Base-by-base conservation (phyloP, 2,329 filamentous ascomycete genomes). In the Didymella keratinophila region DNA sequence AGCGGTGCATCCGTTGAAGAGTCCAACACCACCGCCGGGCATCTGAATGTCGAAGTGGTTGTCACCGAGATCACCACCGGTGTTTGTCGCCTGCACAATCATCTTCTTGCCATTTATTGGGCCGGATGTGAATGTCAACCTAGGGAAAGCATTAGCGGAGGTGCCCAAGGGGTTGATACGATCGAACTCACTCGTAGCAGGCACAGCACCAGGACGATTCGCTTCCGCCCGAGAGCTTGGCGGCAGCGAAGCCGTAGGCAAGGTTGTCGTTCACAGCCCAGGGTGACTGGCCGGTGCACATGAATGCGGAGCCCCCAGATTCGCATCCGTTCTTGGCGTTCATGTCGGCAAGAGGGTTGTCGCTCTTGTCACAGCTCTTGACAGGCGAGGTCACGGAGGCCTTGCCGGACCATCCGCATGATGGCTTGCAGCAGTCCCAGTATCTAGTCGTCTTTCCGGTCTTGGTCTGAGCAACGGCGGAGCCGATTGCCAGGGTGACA, bases 371-470 rank as follows among this genome's bases (percentile, higher is more conserved):
- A 74, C 86, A 89, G 46, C 82, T 84, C 37, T 76, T 74, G 53
- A 87, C 83, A 18, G 85, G 82, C 52, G 76, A 68, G 65, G 76
- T 80, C 71, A 86, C 81, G 36, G 79, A 64, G 3, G 84, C 85
- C 70, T 89, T 89, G 56, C 77, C 81, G 8, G 79, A 67, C 87
- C 87, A 82, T 10, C 83, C 81, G 73, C 87, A 90, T 16, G 85
- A 87, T 27, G 87, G 83, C 78, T 91, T 91, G 79, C 88, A 90
- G 80, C 88, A 90, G 73, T 90, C 88, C 75, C 75, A 77, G 62
- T 78, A 78, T 20, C 75, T 67, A 20, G 74, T 76, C 6, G 74
- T 76, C 59, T 65, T 68, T 56, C 72, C 74, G 10, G 66, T 68
- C n/a, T 61, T 60, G 10, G 60, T 61, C 20, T 72, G 69, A 21